phyloP scores from a whole-genome alignment of 768 basidiomycete species.

The Kwoniella sp. region DNA sequence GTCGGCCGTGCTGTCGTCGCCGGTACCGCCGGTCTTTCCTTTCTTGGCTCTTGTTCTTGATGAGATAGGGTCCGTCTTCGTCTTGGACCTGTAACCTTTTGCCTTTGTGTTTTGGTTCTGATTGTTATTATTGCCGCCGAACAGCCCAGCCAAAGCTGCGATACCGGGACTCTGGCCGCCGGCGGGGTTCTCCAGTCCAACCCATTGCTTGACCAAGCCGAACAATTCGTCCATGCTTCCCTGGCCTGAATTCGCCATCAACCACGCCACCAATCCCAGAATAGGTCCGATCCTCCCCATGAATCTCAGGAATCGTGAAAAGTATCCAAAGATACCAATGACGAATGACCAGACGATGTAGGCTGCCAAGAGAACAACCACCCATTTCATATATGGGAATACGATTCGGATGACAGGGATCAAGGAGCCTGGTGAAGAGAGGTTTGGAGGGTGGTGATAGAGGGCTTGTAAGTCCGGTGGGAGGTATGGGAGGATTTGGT shows the following conservation, averaged over 20 bases:
- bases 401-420: constrained; percentile 33
- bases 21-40: constrained; percentile 4
- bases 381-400: constrained; percentile 30
- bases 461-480: constrained; percentile 35
- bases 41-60: constrained; percentile 26
- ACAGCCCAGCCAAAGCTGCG: constrained; percentile 32
- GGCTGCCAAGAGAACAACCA: constrained; percentile 41
- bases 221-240: constrained; percentile 42
- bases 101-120: constrained; percentile 7
- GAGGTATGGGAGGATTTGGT: constrained; percentile 25
- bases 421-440: constrained; percentile 36
- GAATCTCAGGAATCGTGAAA: constrained; percentile 44
- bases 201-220: constrained; percentile 34
- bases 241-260: constrained; percentile 48
- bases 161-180: constrained; percentile 24
- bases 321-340: constrained; percentile 36
- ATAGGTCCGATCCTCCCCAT: constrained; percentile 41
- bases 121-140: constrained; percentile 13
- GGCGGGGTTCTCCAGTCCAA: constrained; percentile 18
- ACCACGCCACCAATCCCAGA: constrained; percentile 40
- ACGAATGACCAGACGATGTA: constrained; percentile 44
- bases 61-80: constrained; percentile 21
- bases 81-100: not conserved
- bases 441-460: constrained; percentile 32
- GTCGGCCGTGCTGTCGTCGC: constrained; percentile 22